Evolutionary conservation across 495 filamentous ascomycete species (phyloP).

Genomic region (Penicillium fimorum): DNA sequence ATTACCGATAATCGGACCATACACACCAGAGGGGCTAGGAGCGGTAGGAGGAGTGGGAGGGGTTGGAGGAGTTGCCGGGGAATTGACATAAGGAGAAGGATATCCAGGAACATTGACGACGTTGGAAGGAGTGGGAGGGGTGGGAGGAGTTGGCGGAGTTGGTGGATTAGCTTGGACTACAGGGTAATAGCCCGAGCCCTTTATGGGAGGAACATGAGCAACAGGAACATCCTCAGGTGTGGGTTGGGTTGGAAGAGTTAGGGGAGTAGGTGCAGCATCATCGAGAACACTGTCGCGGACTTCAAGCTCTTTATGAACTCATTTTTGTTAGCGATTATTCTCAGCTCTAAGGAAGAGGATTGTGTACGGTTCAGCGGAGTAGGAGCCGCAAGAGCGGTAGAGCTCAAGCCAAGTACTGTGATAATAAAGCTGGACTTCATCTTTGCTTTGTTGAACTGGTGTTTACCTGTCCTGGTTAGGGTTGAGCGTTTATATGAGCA

Average conservation of each 20-base stretch:
- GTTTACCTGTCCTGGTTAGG: too few species aligned
- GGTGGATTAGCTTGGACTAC: not conserved
- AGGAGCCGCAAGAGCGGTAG: not conserved
- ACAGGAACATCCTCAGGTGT: not conserved
- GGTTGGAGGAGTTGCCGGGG: too few species aligned
- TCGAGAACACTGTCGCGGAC: not conserved
- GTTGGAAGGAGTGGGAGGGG: too few species aligned
- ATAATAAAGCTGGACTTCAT: not conserved
- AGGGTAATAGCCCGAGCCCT: not conserved
- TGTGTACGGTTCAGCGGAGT: not conserved
- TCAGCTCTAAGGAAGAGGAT: not conserved
- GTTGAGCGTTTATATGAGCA: too few species aligned
- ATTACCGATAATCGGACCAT: not conserved
- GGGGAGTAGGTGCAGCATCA: not conserved
- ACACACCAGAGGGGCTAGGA: not conserved
- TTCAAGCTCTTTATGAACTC: not conserved
- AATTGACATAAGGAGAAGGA: too few species aligned
- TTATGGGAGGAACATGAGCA: not conserved
- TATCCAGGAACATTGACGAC: too few species aligned
- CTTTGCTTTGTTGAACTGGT: not conserved
- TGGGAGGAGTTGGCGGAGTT: not conserved
- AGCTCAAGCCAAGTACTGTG: not conserved
- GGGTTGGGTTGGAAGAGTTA: not conserved
- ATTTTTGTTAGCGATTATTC: not conserved
- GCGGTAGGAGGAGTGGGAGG: not conserved